Base-by-base conservation (phyloP, 441 rosid species). In the Gossypium gossypioides region DNA sequence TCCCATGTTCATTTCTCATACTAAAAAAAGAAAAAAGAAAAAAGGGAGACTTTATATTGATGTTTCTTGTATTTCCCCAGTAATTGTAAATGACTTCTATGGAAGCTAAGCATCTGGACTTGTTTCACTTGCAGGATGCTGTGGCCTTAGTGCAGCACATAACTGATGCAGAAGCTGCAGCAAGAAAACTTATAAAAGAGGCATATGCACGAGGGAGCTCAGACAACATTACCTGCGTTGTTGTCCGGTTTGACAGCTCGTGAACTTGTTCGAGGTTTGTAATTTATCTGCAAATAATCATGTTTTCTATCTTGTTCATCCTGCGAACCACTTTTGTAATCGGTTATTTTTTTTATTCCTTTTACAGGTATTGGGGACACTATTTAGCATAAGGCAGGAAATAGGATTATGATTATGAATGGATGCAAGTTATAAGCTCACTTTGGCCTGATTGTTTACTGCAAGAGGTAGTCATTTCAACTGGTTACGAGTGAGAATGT, bases 211-310 rank as follows among this genome's bases (percentile, higher is more conserved):
- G 86, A 44, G 93, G 93, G 50, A 91, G 96, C 79, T 82, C 88
- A 0, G 97, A 91, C 74, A 91, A 91, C 84, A 91, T 91, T 68
- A 91, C 96, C 16, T 89, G 92, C 67, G 82, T 91, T 1, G 85
- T 91, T n/a, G 88, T 90, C 56, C 83, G 93, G 72, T 89, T 89
- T 69, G 87, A 84, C 52, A 75, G 69, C 68, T 61, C 77, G 2
- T 84, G 69, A 80, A 24, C 57, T 15, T n/a, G n/a, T 37, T 58
- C 6, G 54, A 75, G 46, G 51, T 79, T 29, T 27, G 32, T 56
- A 15, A 18, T 29, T 44, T 24, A 25, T 19, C 29, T 3, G 3
- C 15, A 16, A 50, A 46, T 16, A 9, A 48, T 61, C 50, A 12
- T 7, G 9, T 22, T 12, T 10, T 46, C 34, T 70, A 6, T 40